Evolutionary conservation across 108 stramenopile genomes (phyloP).

Genomic region (Mayamaea pseudoterrestris): DNA sequence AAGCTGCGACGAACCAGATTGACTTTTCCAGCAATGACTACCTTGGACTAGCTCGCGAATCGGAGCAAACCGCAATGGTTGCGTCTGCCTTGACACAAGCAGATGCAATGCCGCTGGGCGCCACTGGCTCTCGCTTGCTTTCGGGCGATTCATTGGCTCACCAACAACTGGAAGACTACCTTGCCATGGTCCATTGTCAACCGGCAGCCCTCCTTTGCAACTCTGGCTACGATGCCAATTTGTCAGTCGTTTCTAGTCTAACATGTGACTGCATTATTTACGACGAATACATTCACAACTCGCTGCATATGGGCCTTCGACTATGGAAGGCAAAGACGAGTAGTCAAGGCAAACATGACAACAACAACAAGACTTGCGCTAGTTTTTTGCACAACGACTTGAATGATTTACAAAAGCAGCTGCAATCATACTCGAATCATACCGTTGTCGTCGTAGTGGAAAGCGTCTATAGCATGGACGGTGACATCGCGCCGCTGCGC

Average conservation of each 20-base stretch:
- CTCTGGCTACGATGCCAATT: conserved; percentile 95
- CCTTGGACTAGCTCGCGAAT: conserved; percentile 77
- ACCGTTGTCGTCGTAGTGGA: conserved; percentile 77
- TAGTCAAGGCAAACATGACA: conserved; percentile 14
- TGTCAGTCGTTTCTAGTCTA: conserved; percentile 73
- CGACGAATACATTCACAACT: conserved; percentile 92
- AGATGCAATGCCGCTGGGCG: conserved; percentile 30
- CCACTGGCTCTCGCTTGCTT: conserved; percentile 88
- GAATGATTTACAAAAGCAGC: conserved; percentile 32
- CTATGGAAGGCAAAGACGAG: conserved; percentile 31
- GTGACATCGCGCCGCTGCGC: conserved; percentile 82
- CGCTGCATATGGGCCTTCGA: conserved; percentile 75
- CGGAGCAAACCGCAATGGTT: conserved; percentile 1
- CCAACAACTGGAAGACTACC: conserved; percentile 48
- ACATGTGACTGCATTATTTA: conserved; percentile 61
- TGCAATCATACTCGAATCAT: conserved; percentile 14
- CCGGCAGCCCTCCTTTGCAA: conserved; percentile 82
- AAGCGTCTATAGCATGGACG: conserved; percentile 97
- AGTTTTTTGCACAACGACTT: conserved; percentile 82
- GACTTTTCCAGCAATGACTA: conserved; percentile 98
- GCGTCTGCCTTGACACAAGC: not conserved
- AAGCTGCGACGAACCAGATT: conserved; percentile 13
- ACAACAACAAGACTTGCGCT: conserved; percentile 1
- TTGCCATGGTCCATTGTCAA: conserved; percentile 64
- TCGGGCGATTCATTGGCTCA: conserved; percentile 80